These are phyloP conservation scores for Mollisiaceae sp. DNA, from an alignment of 2,329 filamentous ascomycete species.

Conservation along the genomic window DNA sequence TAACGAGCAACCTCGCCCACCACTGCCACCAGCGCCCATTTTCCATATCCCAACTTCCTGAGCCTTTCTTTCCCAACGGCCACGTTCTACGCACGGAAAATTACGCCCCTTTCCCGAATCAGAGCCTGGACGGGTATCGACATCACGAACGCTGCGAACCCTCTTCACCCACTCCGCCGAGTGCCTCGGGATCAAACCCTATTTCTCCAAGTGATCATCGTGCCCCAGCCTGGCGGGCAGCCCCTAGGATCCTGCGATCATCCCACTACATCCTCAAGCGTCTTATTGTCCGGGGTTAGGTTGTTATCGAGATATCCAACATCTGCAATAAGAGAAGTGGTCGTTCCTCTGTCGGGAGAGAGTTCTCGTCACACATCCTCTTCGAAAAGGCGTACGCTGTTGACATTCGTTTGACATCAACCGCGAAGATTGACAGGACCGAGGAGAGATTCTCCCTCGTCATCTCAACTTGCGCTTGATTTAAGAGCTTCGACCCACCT, in stretches of 20 bases:
- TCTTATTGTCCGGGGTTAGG: conserved; percentile 3
- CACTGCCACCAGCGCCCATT: not conserved
- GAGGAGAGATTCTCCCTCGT: not conserved
- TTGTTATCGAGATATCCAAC: conserved; percentile 1
- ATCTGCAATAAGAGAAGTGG: not conserved
- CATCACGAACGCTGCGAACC: conserved; percentile 6
- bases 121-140: not conserved
- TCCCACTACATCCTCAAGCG: not conserved
- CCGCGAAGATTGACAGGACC: not conserved
- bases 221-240: not conserved
- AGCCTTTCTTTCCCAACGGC: not conserved
- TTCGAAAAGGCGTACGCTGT: not conserved
- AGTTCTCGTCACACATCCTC: not conserved
- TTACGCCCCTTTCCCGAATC: not conserved
- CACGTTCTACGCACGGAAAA: not conserved
- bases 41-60: not conserved
- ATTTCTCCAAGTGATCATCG: conserved; percentile 4
- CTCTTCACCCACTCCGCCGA: conserved; percentile 5
- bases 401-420: not conserved
- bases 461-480: not conserved
- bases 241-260: not conserved
- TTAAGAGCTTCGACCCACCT: conserved; percentile 22
- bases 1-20: not conserved
- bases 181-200: not conserved
- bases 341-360: not conserved